phyloP scores from a whole-genome alignment of 495 filamentous ascomycete genomes.

The Cairneyella variabilis region DNA sequence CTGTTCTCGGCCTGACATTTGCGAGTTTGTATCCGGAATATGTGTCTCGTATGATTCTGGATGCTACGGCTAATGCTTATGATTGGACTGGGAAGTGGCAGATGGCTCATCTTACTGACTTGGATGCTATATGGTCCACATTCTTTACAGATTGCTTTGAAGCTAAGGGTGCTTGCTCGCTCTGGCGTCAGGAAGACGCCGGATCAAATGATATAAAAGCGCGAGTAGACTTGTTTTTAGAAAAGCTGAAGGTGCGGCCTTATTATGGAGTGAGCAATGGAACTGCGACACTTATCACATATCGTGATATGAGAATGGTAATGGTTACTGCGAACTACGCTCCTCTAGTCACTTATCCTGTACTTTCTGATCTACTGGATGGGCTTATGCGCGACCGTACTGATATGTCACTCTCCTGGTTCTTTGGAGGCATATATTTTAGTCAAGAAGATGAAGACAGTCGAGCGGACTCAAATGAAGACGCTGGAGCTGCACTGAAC shows the following conservation, averaged over 20 bases:
- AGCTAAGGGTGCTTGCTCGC: not conserved
- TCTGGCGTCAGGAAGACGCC: not conserved
- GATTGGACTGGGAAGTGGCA: conserved; percentile 27
- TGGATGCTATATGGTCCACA: not conserved
- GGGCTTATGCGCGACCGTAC: not conserved
- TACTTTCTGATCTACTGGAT: not conserved
- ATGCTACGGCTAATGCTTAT: conserved; percentile 41
- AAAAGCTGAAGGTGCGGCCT: not conserved
- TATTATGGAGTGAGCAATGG: not conserved
- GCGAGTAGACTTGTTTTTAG: not conserved
- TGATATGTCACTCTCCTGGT: not conserved
- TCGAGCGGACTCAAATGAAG: conserved; percentile 1
- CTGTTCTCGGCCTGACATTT: conserved; percentile 54
- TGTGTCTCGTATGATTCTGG: conserved; percentile 41
- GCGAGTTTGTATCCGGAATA: conserved; percentile 38
- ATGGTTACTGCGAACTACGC: not conserved
- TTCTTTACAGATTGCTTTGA: conserved; percentile 5
- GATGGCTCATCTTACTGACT: not conserved
- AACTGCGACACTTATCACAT: not conserved
- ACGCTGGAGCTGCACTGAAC: not conserved
- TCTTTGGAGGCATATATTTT: not conserved
- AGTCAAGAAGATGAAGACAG: not conserved
- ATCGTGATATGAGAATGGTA: not conserved
- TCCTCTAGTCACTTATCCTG: not conserved
- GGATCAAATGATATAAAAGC: not conserved